Percentiles rank a stretch among this genome's conserved stretches.
phyloP scores from a whole-genome alignment of 371 early-diverging fungal genomes.

The Circinella minor region DNA sequence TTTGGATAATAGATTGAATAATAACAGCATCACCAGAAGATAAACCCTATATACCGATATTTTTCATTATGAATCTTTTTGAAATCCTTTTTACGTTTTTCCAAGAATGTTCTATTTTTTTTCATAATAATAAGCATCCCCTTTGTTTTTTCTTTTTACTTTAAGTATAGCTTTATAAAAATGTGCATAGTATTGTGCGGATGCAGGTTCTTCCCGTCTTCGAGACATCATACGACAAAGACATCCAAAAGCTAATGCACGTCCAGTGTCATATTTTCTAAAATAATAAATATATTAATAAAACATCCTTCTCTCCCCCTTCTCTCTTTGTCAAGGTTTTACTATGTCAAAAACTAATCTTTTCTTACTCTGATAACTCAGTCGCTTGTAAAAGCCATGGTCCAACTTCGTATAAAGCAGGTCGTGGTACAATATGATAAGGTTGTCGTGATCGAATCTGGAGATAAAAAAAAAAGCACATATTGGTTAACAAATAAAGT shows the following conservation, averaged over 20 bases:
- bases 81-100: no score
- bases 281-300: no score
- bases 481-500: neutral
- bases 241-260: slow-evolving; percentile 66
- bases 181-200: slow-evolving; percentile 60
- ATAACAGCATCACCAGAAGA: slow-evolving; percentile 55
- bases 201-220: slow-evolving; percentile 65
- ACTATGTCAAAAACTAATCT: neutral
- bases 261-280: slow-evolving; percentile 61
- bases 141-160: slow-evolving; percentile 27
- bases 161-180: slow-evolving; percentile 71
- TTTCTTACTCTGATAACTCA: slow-evolving; percentile 51
- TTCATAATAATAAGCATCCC: no score
- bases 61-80: neutral
- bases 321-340: neutral
- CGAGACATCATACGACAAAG: slow-evolving; percentile 79
- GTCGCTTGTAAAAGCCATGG: slow-evolving; percentile 74
- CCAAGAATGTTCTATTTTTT: no score
- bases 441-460: slow-evolving; percentile 64
- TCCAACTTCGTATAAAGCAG: slow-evolving; percentile 67
- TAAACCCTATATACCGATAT: slow-evolving; percentile 55
- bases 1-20: slow-evolving; percentile 66
- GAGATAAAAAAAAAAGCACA: neutral
- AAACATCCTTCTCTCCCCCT: no score
- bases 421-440: slow-evolving; percentile 54